phyloP scores from a whole-genome alignment of 2,329 filamentous ascomycete genomes.

The Aspergillus tubingensis region DNA sequence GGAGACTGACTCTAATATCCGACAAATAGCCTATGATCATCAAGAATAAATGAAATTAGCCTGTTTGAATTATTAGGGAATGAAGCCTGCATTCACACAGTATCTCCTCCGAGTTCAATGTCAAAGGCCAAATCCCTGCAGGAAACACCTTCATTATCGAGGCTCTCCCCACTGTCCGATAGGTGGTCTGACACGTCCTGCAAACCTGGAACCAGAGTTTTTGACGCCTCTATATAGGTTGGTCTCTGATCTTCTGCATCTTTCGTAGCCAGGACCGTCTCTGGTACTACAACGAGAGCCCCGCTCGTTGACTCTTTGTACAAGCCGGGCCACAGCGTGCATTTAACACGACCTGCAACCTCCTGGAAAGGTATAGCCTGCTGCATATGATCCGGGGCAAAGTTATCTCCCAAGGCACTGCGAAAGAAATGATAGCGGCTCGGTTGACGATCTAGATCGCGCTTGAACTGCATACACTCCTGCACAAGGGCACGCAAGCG shows the following conservation, averaged over 20 bases:
- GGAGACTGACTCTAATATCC: too few species aligned
- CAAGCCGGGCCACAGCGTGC: constrained; percentile 18
- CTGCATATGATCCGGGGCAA: constrained; percentile 12
- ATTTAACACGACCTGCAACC: background rate
- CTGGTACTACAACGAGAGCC: background rate
- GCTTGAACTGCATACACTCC: constrained; percentile 22
- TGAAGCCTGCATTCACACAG: too few species aligned
- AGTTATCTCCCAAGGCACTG: background rate
- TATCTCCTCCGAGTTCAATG: too few species aligned
- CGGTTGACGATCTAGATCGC: constrained; percentile 23
- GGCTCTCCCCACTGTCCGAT: too few species aligned
- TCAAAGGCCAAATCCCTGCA: too few species aligned
- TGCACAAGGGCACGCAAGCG: constrained; percentile 13
- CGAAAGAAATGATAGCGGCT: constrained; percentile 17
- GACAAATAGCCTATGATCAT: too few species aligned
- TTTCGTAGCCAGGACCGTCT: background rate
- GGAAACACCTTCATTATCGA: too few species aligned
- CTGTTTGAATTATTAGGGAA: too few species aligned
- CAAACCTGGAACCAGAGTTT: too few species aligned
- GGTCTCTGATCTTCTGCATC: background rate
- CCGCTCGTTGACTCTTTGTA: constrained; percentile 3
- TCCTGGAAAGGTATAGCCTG: background rate
- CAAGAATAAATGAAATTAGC: too few species aligned
- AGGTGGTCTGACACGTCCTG: too few species aligned
- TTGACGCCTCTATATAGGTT: too few species aligned